Evolutionary conservation across 805 yeast genomes (phyloP), one percentile per base, ranked within the genome.

Genomic region (Saccharomycopsis babjevae): DNA sequence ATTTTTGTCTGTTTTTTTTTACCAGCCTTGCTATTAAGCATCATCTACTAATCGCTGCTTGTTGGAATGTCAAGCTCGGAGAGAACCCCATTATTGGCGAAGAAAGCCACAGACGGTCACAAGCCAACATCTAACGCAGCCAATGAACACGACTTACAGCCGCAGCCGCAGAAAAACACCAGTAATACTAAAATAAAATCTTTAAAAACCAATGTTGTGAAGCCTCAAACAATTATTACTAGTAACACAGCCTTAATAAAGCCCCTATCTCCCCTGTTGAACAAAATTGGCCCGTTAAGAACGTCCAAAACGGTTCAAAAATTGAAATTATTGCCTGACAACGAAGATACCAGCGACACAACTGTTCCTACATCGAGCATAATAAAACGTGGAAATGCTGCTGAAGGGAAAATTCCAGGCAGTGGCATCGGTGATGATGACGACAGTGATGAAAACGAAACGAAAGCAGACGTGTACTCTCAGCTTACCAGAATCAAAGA

Each of bases 401-500:
- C 20, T 22, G 13, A 18, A 3, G 52, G 52, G 22, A 25, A 18
- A 46, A 83, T 82, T 28, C 80, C 77, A 0, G 67, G 69, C 66
- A 13, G 13, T 40, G 61, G 76, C 50, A 68, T 69, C 32, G 66
- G 10, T 34, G 55, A 38, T 38, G 56, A 54, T 7, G 62, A 71
- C 32, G 76, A 70, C 18, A 42, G 30, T 39, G 57, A 54, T 16
- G 62, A 71, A 32, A 76, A 70, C n/a, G 78, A 70, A 34, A 71
- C 69, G 65, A 74, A 72, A 34, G 69, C 81, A 57, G 85, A 83
- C 56, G 91, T 89, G 5, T 88, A 89, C 70, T 86, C 97, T 0
- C 96, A 92, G 69, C 91, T 89, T 11, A 81, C 85, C 60, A 79
- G 87, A 63, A 92, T 92, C 65, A 89, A 86, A 39, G 97, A 93